Percentiles rank a stretch among this genome's conserved stretches.
These are phyloP conservation scores for Clitopilus hobsonii DNA, from an alignment of 768 basidiomycete genomes.

Conservation along the genomic window DNA sequence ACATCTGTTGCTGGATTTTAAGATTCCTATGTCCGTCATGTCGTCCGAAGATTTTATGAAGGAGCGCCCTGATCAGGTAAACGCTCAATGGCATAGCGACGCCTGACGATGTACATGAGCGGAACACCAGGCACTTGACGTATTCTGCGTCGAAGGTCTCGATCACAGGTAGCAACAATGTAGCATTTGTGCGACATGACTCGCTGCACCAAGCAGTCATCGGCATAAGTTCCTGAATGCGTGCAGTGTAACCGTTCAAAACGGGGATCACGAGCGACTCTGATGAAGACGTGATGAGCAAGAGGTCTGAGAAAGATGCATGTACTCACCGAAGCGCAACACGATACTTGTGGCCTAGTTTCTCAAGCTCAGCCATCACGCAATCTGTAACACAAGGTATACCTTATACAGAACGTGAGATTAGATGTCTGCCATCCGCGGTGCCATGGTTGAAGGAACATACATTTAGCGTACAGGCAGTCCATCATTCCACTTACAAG, in stretches of 20 bases:
- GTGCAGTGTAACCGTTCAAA: conserved; percentile 93
- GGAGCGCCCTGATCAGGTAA: conserved; percentile 92
- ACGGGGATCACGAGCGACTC: conserved; percentile 93
- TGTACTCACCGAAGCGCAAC: conserved; percentile 80
- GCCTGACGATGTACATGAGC: conserved; percentile 93
- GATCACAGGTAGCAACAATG: conserved; percentile 96
- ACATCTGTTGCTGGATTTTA: no score
- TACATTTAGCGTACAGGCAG: conserved; percentile 96
- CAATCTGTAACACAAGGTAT: conserved; percentile 99
- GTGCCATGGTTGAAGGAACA: not conserved
- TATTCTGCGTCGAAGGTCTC: conserved; percentile 88
- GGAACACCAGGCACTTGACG: conserved; percentile 92
- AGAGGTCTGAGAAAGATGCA: not conserved
- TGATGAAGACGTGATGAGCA: conserved; percentile 25
- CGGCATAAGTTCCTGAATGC: conserved; percentile 96
- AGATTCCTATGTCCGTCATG: no score
- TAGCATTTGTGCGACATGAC: conserved; percentile 95
- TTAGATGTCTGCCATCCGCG: not conserved
- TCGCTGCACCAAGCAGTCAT: conserved; percentile 96
- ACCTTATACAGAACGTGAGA: conserved; percentile 47
- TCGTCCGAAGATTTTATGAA: conserved; percentile 31
- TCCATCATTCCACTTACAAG: conserved; percentile 99
- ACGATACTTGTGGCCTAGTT: conserved; percentile 92
- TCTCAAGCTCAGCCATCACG: conserved; percentile 97
- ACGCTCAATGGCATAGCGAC: conserved; percentile 91